phyloP scores from a whole-genome alignment of 2,329 filamentous ascomycete species.

The Teratosphaeria destructans region DNA sequence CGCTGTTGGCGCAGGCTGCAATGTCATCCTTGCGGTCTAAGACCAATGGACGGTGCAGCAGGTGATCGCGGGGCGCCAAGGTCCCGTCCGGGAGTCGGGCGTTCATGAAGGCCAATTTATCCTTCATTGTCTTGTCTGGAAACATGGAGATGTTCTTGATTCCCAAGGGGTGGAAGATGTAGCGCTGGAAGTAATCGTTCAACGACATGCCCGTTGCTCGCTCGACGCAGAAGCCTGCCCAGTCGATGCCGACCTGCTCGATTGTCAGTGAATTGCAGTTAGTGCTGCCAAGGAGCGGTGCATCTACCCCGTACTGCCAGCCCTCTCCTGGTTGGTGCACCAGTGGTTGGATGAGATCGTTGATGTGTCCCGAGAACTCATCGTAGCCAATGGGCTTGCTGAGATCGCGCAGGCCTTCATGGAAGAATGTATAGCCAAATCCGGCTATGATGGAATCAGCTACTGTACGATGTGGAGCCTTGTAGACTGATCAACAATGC shows the following conservation, averaged over 20 bases:
- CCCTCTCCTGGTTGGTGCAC: conserved; percentile 52
- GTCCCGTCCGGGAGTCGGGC: conserved; percentile 29
- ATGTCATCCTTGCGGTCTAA: conserved; percentile 32
- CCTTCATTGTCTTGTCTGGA: conserved; percentile 41
- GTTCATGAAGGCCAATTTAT: conserved; percentile 46
- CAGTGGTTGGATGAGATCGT: conserved; percentile 42
- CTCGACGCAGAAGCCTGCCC: conserved; percentile 35
- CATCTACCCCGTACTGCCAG: conserved; percentile 44
- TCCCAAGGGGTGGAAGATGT: conserved; percentile 34
- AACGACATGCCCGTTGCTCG: conserved; percentile 29
- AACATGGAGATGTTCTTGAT: conserved; percentile 45
- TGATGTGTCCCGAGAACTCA: conserved; percentile 39
- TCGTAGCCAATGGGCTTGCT: conserved; percentile 40
- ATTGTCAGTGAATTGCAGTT: conserved; percentile 29
- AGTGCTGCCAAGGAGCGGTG: conserved; percentile 2
- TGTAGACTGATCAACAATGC: not conserved
- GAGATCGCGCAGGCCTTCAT: conserved; percentile 27
- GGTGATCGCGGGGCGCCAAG: conserved; percentile 34
- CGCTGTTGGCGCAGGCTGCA: conserved; percentile 42
- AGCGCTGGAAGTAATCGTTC: conserved; percentile 31
- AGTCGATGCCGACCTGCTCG: conserved; percentile 30
- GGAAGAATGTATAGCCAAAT: conserved; percentile 36
- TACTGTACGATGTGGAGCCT: not conserved
- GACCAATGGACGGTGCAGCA: conserved; percentile 34
- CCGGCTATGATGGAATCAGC: conserved; percentile 23